A percentile compares a stretch with the other conserved stretches of the same genome.
Conservation (phyloP, 495 filamentous ascomycete species). For the Hypoxylon lienhwacheense region DNA sequence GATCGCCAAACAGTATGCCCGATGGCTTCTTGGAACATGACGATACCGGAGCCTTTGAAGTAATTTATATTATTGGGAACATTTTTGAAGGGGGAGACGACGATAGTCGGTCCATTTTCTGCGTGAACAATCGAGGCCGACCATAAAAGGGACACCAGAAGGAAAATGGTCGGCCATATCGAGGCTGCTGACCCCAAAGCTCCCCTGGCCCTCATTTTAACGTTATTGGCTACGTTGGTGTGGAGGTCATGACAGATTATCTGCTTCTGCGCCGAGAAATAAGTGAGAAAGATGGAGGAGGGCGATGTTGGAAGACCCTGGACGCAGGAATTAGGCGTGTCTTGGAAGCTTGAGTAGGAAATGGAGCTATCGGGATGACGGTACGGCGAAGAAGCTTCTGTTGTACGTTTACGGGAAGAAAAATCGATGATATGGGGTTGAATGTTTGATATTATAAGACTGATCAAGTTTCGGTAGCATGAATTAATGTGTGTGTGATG, state of each 20-base stretch:
- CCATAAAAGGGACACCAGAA: conserved; percentile 37
- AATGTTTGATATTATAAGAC: too few relatives aligned
- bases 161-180: conserved; percentile 43
- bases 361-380: too few relatives aligned
- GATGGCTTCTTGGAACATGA: conserved; percentile 63
- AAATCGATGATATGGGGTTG: too few relatives aligned
- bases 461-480: too few relatives aligned
- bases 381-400: too few relatives aligned
- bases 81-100: conserved; percentile 60
- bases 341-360: too few relatives aligned
- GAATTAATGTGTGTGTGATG: too few relatives aligned
- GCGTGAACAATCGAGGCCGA: conserved; percentile 44
- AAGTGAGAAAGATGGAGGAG: too few relatives aligned
- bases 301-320: too few relatives aligned
- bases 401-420: too few relatives aligned
- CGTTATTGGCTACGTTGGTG: conserved; percentile 15
- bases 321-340: too few relatives aligned
- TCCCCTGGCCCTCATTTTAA: conserved; percentile 52
- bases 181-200: conserved; percentile 47
- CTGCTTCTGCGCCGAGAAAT: neutral
- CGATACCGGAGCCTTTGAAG: conserved; percentile 81
- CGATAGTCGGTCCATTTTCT: conserved; percentile 54
- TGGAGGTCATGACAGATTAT: conserved; percentile 36
- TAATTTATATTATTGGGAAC: conserved; percentile 69
- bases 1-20: conserved; percentile 68